Base-by-base conservation (phyloP, 1,284 basidiomycete species). In the Pyrrhoderma lamaoense region DNA sequence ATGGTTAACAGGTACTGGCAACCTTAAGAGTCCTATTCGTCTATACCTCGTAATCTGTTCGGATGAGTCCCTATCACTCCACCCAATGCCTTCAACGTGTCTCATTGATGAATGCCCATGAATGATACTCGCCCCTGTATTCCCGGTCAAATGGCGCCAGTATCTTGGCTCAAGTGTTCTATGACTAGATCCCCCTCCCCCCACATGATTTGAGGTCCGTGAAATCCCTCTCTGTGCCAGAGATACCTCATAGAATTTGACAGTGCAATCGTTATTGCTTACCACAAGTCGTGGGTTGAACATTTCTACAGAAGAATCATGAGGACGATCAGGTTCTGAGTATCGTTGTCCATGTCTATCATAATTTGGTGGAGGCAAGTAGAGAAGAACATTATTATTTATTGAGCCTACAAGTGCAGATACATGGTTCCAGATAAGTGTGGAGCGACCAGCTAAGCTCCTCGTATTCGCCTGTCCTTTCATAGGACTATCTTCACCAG, bases 221-320 rank as follows among this genome's bases (percentile, higher is more conserved):
- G 49, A 37, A 35, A 51, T 27, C 9, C 53, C 53, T n/a, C 23
- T 35, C n/a, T 37, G 34, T n/a, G 53, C 31, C 3, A 51, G 44
- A 19, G 40, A 39, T 14, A 90, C 68, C 54, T 89, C 85, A 62
- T 80, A 90, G 57, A 91, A 80, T 62, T 81, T 83, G 61, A 93
- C 77, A 0, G 77, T 77, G 51, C 75, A 75, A 61, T 93, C 89
- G 63, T 93, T 94, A 63, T 91, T 92, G 68, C 84, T 87, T 51
- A 92, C 79, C 37, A 80, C 77, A 44, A 92, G 72, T n/a, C 86
- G 73, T 0, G 88, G 85, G 57, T 87, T 82, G 1, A 73, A 8
- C 11, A 9, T 34, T 22, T 34, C 3, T 16, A 11, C 8, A 14
- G 31, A 22, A 31, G 21, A 39, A 21, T 23, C 22, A 7, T 5